Percentiles rank a stretch among this genome's conserved stretches.
Evolutionary conservation across 2,329 filamentous ascomycete species (phyloP).

Genomic region (Penicillium brevicompactum): DNA sequence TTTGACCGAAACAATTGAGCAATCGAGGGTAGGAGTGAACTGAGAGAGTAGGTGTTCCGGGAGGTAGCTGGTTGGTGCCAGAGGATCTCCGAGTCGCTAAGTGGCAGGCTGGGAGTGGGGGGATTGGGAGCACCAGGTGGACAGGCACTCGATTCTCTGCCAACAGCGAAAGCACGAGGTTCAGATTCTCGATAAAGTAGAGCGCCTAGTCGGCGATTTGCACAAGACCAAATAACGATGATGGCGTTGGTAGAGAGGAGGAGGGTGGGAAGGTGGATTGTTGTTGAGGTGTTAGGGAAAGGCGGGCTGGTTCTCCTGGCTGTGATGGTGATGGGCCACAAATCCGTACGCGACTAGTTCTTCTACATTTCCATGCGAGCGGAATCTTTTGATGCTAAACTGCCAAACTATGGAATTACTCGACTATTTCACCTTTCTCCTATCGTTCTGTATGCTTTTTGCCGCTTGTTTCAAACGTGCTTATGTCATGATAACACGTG

Average conservation of each 20-base stretch:
- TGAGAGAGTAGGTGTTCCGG: conserved; percentile 16
- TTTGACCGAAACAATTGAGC: conserved; percentile 21
- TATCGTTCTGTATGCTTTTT: conserved; percentile 20
- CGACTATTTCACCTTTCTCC: neutral
- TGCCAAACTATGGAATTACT: neutral
- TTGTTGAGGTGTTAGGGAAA: conserved; percentile 28
- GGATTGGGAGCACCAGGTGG: conserved; percentile 30
- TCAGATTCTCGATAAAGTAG: neutral
- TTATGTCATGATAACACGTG: conserved; percentile 23
- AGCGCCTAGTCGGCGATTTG: neutral
- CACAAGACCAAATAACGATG: conserved; percentile 5
- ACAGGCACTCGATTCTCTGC: conserved; percentile 13
- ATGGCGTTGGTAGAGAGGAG: conserved; percentile 11
- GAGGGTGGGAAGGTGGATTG: conserved; percentile 15
- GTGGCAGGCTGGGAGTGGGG: conserved; percentile 40
- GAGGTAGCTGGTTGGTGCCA: conserved; percentile 26
- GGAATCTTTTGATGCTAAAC: neutral
- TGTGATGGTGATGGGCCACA: conserved; percentile 25
- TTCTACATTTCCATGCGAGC: neutral
- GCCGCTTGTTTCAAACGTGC: conserved; percentile 15
- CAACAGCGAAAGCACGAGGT: conserved; percentile 9
- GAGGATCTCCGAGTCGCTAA: conserved; percentile 45
- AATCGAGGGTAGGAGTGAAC: conserved; percentile 4
- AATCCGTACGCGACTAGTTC: neutral
- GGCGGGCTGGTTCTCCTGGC: conserved; percentile 30